Evolutionary conservation across 2,329 filamentous ascomycete genomes (phyloP), one percentile per base, ranked within the genome.

Genomic region (Xylariaceae sp.): DNA sequence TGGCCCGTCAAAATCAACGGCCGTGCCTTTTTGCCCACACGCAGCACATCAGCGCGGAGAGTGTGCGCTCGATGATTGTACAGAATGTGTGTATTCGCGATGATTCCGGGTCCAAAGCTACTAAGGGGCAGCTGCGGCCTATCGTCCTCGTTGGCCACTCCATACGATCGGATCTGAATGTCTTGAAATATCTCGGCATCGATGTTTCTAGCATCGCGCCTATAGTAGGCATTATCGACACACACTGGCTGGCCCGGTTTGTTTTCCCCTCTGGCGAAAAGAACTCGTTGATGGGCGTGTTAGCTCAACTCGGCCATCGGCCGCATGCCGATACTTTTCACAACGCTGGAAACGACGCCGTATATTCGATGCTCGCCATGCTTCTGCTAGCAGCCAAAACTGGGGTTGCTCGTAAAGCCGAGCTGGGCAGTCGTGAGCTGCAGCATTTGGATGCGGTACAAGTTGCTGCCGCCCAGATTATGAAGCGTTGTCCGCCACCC

Each of bases 341-440:
- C 15, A 56, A 59, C 53, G 57, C 57, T 15, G 57, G 57, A 9
- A 59, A 59, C 18, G 53, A 59, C 48, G 52, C 57, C 45, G 42
- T 56, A 10, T 56, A 48, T 49, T 55, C 52, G 47, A 48, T 59
- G 42, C 49, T 35, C 13, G 53, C 53, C 39, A 23, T 56, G 39
- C 57, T 59, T 37, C 37, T 59, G 39, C 57, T 56, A 11, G 53
- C 57, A 35, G 39, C 56, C 2, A 35, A 44, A 11, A 52, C 52
- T 45, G 30, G 52, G 4, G 11, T 48, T 47, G 49, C 23, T 11
- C 57, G 57, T 8, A 59, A 52, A 49, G 48, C 53, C 56, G 57
- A 59, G 49, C 53, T 59, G 2, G 30, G 53, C 57, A 53, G 37
- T 23, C 17, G 39, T 15, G 57, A 56, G 49, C 49, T 49, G 49